Conservation (phyloP, 2,329 filamentous ascomycete genomes). For the Fusarium sp. region DNA sequence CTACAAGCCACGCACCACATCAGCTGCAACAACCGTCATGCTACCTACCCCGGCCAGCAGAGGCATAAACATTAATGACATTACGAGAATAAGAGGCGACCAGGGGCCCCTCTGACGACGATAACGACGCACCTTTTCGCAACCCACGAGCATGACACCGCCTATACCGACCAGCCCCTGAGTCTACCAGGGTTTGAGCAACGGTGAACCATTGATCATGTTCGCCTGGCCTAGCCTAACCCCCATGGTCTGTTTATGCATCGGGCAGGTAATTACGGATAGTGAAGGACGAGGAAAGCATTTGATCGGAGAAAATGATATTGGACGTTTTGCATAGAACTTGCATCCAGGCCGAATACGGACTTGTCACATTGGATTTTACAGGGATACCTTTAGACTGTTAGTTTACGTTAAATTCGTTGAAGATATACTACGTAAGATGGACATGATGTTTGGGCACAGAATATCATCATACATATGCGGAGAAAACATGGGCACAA, state of each 20-base stretch:
- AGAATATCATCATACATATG: slow-evolving; percentile 31
- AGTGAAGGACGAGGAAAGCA: slow-evolving; percentile 30
- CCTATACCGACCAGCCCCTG: slow-evolving; percentile 38
- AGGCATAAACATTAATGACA: slow-evolving; percentile 47
- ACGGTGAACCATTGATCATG: slow-evolving; percentile 32
- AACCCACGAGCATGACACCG: slow-evolving; percentile 42
- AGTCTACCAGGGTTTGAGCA: slow-evolving; percentile 20
- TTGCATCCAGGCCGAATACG: slow-evolving; percentile 39
- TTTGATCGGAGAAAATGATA: slow-evolving; percentile 43
- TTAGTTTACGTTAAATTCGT: slow-evolving; percentile 44
- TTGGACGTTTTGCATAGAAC: slow-evolving; percentile 47
- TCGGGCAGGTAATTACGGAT: slow-evolving; percentile 3
- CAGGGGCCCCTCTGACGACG: slow-evolving; percentile 46
- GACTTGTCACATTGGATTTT: slow-evolving; percentile 37
- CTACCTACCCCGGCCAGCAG: slow-evolving; percentile 33
- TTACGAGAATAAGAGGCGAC: slow-evolving; percentile 44
- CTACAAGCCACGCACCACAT: slow-evolving; percentile 25
- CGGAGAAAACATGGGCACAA: slow-evolving; percentile 22
- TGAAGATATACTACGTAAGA: slow-evolving; percentile 23
- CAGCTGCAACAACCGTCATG: slow-evolving; percentile 34
- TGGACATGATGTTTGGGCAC: slow-evolving; percentile 26
- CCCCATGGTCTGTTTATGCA: slow-evolving; percentile 23
- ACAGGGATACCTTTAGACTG: slow-evolving; percentile 51
- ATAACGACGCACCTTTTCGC: slow-evolving; percentile 45
- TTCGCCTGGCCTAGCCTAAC: slow-evolving; percentile 6